Conservation (phyloP, 176 grass and related monocot species). For the Raddia guianensis region DNA sequence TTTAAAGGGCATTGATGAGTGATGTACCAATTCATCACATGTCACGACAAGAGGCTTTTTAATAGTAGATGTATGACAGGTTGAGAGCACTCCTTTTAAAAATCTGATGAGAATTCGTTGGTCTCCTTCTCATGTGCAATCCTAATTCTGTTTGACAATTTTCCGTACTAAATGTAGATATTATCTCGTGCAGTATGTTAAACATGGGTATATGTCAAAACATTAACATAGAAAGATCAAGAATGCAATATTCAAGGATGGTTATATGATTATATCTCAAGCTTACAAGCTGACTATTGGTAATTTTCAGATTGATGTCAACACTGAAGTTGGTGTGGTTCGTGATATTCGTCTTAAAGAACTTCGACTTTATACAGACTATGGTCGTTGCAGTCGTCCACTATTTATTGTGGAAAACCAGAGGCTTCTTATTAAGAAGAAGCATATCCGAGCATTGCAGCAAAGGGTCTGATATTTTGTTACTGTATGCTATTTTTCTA, state of each 20-base stretch:
- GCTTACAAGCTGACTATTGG: conserved; percentile 31
- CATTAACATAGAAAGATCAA: conserved; percentile 18
- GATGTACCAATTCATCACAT: too few species aligned
- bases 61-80: not conserved
- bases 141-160: not conserved
- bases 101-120: conserved; percentile 11
- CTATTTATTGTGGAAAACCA: conserved; percentile 96
- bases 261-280: not conserved
- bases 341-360: conserved; percentile 95
- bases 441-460: conserved; percentile 80
- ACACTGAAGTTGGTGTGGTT: conserved; percentile 99
- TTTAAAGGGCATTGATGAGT: too few species aligned
- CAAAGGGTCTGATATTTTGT: conserved; percentile 66
- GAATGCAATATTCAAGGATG: not conserved
- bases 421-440: conserved; percentile 92
- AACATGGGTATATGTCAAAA: conserved; percentile 10
- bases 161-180: not conserved
- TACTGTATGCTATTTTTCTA: conserved; percentile 32
- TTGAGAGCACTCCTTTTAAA: not conserved
- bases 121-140: not conserved
- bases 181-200: not conserved
- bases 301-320: conserved; percentile 82
- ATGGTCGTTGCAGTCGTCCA: conserved; percentile 94
- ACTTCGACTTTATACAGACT: conserved; percentile 95
- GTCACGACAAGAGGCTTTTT: too few species aligned